Evolutionary conservation across 2,329 filamentous ascomycete genomes (phyloP), one percentile per base, ranked within the genome.

Genomic region (Sarocladium brachiariae): DNA sequence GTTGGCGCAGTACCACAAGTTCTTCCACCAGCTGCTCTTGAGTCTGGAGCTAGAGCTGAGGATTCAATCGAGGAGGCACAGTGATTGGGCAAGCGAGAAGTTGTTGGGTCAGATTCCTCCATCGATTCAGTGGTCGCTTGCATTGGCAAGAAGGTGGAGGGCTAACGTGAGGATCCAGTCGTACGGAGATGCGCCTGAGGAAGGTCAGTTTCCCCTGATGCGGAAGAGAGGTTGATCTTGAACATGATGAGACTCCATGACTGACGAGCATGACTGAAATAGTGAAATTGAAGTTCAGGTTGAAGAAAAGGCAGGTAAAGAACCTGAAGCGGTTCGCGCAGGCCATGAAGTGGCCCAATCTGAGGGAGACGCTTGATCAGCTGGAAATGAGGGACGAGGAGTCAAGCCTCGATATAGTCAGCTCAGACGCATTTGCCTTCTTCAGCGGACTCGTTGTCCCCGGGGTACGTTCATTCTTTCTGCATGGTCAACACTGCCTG

Each of bases 331-430:
- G 77, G 31, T 89, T 90, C 61, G 84, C 84, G 10, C 75, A 80
- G 60, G 80, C 78, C 59, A 81, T 90, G 71, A 89, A 87, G 64
- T 90, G 86, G 86, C 86, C 86, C 1, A 89, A 89, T 57, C 75
- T 88, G 52, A 70, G 71, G 18, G 79, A 81, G 52, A 81, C 86
- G 6, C 72, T 87, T 39, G 76, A 80, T 37, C 73, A 78, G 41
- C 72, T 89, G 50, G 78, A 76, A 54, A 75, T 83, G 53, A 73
- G 75, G 53, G 81, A 85, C 52, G 68, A 66, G 10, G 79, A 84
- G 53, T 74, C 76, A 19, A 72, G 72, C 13, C 67, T 87, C 49
- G 73, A 86, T 54, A 69, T 75, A 35, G 68, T 83, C 60, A 82
- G 82, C 59, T 86, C 84, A 18, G 84, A 88, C 60, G 78, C 85